A percentile compares a stretch with the other conserved stretches of the same genome.
Conservation (phyloP, 1,284 basidiomycete species). For the Puccinia brachypodii region DNA sequence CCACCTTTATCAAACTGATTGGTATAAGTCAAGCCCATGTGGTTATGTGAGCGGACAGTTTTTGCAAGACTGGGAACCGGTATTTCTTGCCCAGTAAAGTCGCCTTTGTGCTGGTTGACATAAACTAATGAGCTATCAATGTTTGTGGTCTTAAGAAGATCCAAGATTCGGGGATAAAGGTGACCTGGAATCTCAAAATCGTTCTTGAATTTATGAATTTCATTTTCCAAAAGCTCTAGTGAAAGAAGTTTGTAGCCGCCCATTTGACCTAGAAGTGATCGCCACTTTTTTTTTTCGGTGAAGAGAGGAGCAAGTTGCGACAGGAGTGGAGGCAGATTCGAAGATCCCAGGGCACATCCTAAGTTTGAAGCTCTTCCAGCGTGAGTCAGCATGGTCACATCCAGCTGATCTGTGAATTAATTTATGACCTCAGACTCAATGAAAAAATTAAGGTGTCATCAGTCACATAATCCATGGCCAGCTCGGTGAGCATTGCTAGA, state of each 20-base stretch:
- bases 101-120: conserved; percentile 13
- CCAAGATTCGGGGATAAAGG: neutral
- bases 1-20: neutral
- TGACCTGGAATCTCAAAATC: neutral
- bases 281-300: neutral
- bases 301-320: neutral
- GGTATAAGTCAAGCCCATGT: neutral
- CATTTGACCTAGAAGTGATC: neutral
- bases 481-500: conserved; percentile 18
- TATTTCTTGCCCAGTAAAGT: neutral
- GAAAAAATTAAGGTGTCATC: neutral
- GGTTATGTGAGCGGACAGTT: neutral
- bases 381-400: conserved; percentile 15
- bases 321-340: neutral
- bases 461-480: conserved; percentile 11
- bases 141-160: neutral
- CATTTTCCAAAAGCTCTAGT: neutral
- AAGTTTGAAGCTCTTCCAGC: conserved; percentile 29
- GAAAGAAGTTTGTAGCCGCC: neutral
- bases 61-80: conserved; percentile 5
- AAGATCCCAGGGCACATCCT: neutral
- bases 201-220: neutral
- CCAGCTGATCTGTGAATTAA: neutral
- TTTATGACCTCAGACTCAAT: neutral
- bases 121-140: neutral